These are phyloP conservation scores for Podila clonocystis DNA, from an alignment of 192 early-diverging fungal genomes.

Conservation along the genomic window DNA sequence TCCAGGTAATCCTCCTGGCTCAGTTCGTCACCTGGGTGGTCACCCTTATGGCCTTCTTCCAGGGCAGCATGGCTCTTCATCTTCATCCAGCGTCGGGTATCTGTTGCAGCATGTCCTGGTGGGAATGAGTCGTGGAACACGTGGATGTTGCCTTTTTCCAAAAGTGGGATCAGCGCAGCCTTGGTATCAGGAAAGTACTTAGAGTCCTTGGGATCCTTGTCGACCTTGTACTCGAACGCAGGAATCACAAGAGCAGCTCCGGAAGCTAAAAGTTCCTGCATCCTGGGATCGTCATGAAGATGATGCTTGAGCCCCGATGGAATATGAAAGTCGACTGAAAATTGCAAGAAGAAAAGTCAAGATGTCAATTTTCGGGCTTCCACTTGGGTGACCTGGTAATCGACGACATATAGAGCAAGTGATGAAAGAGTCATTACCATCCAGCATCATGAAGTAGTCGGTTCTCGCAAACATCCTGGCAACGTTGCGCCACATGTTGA, in stretches of 20 bases:
- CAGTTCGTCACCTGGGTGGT: not conserved
- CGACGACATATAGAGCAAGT: not conserved
- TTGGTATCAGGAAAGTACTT: slow-evolving; percentile 63
- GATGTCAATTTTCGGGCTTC: not conserved
- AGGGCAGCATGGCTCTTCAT: slow-evolving; percentile 11
- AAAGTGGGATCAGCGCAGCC: slow-evolving; percentile 48
- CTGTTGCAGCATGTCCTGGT: slow-evolving; percentile 65
- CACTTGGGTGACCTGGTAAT: not conserved
- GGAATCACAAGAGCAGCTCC: slow-evolving; percentile 65
- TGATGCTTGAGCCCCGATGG: slow-evolving; percentile 59
- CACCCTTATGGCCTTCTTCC: not conserved
- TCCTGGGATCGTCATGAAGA: slow-evolving; percentile 48
- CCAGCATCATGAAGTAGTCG: slow-evolving; percentile 70
- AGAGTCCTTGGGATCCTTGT: slow-evolving; percentile 61
- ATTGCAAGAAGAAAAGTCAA: no score
- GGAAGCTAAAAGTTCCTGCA: slow-evolving; percentile 56
- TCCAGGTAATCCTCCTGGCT: slow-evolving; percentile 29
- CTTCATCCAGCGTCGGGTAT: slow-evolving; percentile 58
- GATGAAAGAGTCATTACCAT: slow-evolving; percentile 35
- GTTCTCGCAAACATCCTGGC: slow-evolving; percentile 71
- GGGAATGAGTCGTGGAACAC: slow-evolving; percentile 67
- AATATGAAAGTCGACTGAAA: slow-evolving; percentile 63
- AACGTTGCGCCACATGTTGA: slow-evolving; percentile 74
- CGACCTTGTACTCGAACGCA: slow-evolving; percentile 65
- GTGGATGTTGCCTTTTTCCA: slow-evolving; percentile 58